Evolutionary conservation across 75 land plant species (phyloP), one percentile per base, ranked within the genome.

Genomic region (Azolla pinnata): DNA sequence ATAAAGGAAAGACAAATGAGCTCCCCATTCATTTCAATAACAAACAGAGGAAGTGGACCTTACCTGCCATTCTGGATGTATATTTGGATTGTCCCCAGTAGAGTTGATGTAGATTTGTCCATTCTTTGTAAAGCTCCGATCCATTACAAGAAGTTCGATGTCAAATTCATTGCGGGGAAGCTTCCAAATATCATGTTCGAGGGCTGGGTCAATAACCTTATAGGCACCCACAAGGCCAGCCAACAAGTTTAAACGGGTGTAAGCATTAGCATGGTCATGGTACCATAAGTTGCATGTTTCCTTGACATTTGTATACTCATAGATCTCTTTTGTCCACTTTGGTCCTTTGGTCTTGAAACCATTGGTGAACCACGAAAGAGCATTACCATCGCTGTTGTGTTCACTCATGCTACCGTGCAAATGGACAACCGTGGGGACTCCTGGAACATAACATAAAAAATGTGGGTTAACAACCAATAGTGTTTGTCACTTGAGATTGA

Each of bases 61-160:
- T 59, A 67, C 74, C 52, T 75, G 72, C 75, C 75, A 73, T 51
- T 68, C 60, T 1, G 75, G 75, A 23, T 73, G 75, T 21, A 73
- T 60, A 4, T 17, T 20, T 8, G 75, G 75, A 24, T 73, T 73
- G 59, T 68, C 53, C 20, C 75, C 75, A 4, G 54, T 68, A 25
- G 52, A 31, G 47, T 67, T 59, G 46, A 73, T 51, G 45, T 31
- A 73, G 1, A 73, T 34, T 4, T 75, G 53, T 3, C 75, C 75
- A 10, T 61, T 58, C 25, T 26, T 44, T 19, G 27, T 30, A 28
- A 73, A 68, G 51, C 63, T 58, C 12, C 65, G 23, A 17, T 73
- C 75, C 33, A 49, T 47, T 12, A 73, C 33, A 0, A 73, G 24
- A 20, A 73, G 62, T 21, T 21, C 31, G 1, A 48, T 64, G 18